Conservation (phyloP, 352 stramenopile genomes). For the Phytophthora meadii region DNA sequence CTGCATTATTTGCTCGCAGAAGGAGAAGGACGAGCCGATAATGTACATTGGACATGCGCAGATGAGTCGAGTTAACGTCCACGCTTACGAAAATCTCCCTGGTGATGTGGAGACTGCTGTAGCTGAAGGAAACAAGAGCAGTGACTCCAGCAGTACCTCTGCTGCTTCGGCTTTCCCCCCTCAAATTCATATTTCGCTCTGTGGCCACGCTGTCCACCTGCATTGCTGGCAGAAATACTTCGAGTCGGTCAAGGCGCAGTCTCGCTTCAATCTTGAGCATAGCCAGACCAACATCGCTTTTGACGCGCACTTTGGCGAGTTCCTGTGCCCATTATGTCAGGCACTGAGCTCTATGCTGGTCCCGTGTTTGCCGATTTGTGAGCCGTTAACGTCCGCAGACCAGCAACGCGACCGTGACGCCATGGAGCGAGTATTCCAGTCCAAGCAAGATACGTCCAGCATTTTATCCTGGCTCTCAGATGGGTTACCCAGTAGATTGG, state of each 20-base stretch:
- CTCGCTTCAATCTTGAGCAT: constrained; percentile 72
- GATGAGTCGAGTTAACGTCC: constrained; percentile 65
- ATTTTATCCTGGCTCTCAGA: constrained; percentile 70
- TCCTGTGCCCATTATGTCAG: constrained; percentile 92
- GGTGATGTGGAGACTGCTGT: constrained; percentile 37
- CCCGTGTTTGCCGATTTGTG: constrained; percentile 72
- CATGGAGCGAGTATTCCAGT: constrained; percentile 79
- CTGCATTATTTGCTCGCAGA: constrained; percentile 88
- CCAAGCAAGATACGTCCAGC: constrained; percentile 72
- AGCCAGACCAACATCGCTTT: constrained; percentile 86
- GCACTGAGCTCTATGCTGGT: constrained; percentile 91
- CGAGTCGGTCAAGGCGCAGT: constrained; percentile 81
- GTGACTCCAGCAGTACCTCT: constrained; percentile 13
- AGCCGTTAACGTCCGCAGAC: constrained; percentile 61
- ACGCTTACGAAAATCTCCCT: constrained; percentile 56
- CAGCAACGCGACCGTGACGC: constrained; percentile 63
- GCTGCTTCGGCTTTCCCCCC: constrained; percentile 54
- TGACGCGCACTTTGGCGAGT: constrained; percentile 87
- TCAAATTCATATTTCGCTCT: constrained; percentile 81
- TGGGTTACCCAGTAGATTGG: constrained; percentile 55
- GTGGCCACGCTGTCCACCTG: constrained; percentile 91
- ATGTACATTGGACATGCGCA: constrained; percentile 90
- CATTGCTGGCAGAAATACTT: constrained; percentile 92
- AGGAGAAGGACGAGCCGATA: constrained; percentile 82
- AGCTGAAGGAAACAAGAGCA: constrained; percentile 20